A percentile compares a stretch with the other conserved stretches of the same genome.
These are phyloP conservation scores for Gloeopeniophorella convolvens DNA, from an alignment of 768 basidiomycete species.

Conservation along the genomic window DNA sequence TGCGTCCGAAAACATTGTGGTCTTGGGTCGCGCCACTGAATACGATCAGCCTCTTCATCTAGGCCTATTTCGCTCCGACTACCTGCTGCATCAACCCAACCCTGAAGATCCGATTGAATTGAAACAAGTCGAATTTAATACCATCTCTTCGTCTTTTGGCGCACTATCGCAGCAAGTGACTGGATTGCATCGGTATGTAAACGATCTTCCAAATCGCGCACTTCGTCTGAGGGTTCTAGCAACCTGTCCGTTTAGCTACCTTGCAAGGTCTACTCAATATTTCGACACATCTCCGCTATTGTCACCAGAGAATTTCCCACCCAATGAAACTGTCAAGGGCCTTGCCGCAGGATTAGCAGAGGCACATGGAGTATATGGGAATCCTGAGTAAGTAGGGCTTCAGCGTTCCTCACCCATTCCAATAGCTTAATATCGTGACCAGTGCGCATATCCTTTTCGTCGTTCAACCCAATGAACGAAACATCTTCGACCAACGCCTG, in stretches of 20 bases:
- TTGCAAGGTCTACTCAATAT: slow-evolving; percentile 59
- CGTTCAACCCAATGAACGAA: slow-evolving; percentile 83
- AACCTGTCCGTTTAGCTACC: slow-evolving; percentile 43
- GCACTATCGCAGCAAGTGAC: slow-evolving; percentile 60
- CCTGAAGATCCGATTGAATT: slow-evolving; percentile 37
- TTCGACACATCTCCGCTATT: slow-evolving; percentile 52
- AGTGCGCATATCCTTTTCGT: slow-evolving; percentile 74
- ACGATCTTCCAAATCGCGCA: not conserved
- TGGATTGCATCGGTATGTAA: slow-evolving; percentile 66
- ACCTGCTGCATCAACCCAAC: slow-evolving; percentile 63
- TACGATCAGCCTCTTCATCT: slow-evolving; percentile 66
- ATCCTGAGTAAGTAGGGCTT: slow-evolving; percentile 37
- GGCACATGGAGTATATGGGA: slow-evolving; percentile 71
- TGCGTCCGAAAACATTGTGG: slow-evolving; percentile 25
- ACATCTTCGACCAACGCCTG: slow-evolving; percentile 89
- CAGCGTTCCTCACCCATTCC: not conserved
- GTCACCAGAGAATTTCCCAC: slow-evolving; percentile 53
- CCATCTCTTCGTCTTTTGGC: slow-evolving; percentile 90
- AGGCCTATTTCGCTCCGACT: slow-evolving; percentile 92
- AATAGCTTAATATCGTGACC: not conserved
- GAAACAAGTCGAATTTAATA: slow-evolving; percentile 98
- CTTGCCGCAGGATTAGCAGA: slow-evolving; percentile 71
- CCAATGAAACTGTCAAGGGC: slow-evolving; percentile 63
- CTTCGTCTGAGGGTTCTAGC: not conserved
- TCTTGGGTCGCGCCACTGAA: slow-evolving; percentile 17